These are phyloP conservation scores for Fusarium ambrosium DNA, from an alignment of 2,329 filamentous ascomycete genomes.

Conservation along the genomic window DNA sequence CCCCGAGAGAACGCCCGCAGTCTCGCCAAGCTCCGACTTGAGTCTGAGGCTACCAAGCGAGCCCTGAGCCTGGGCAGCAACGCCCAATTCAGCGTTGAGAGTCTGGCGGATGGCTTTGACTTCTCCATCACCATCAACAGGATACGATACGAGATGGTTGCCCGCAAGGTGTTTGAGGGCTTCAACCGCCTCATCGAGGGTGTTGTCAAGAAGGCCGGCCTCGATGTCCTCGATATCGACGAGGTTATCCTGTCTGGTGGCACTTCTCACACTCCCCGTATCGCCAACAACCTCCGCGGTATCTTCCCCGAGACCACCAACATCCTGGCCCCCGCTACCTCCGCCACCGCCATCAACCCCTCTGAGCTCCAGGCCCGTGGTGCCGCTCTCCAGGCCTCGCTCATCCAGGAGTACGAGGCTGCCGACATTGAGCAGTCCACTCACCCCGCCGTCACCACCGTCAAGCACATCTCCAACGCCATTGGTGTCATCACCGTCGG, in stretches of 20 bases:
- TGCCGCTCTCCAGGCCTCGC: slow-evolving; percentile 92
- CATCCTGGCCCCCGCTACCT: slow-evolving; percentile 87
- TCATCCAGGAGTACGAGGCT: slow-evolving; percentile 94
- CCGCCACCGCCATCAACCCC: slow-evolving; percentile 85
- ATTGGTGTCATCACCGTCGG: slow-evolving; percentile 84
- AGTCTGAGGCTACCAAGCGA: slow-evolving; percentile 93
- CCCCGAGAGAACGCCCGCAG: slow-evolving; percentile 85
- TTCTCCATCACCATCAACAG: slow-evolving; percentile 94
- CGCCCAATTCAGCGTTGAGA: slow-evolving; percentile 93
- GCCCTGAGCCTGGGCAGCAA: slow-evolving; percentile 89
- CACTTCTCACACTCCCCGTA: slow-evolving; percentile 92
- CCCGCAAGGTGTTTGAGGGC: slow-evolving; percentile 86
- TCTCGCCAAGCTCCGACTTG: slow-evolving; percentile 91
- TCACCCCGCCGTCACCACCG: slow-evolving; percentile 93
- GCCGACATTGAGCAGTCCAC: slow-evolving; percentile 96
- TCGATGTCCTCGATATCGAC: slow-evolving; percentile 93
- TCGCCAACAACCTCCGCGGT: slow-evolving; percentile 82
- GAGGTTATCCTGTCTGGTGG: slow-evolving; percentile 95
- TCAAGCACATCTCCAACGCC: slow-evolving; percentile 88
- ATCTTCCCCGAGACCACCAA: slow-evolving; percentile 86
- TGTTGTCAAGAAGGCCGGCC: slow-evolving; percentile 89
- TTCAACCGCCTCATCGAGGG: slow-evolving; percentile 89
- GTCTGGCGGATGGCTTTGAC: slow-evolving; percentile 88
- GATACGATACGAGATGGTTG: slow-evolving; percentile 90
- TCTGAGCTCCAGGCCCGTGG: slow-evolving; percentile 90